Conservation (phyloP, 2,329 filamentous ascomycete genomes). For the Penicillium digitatum region DNA sequence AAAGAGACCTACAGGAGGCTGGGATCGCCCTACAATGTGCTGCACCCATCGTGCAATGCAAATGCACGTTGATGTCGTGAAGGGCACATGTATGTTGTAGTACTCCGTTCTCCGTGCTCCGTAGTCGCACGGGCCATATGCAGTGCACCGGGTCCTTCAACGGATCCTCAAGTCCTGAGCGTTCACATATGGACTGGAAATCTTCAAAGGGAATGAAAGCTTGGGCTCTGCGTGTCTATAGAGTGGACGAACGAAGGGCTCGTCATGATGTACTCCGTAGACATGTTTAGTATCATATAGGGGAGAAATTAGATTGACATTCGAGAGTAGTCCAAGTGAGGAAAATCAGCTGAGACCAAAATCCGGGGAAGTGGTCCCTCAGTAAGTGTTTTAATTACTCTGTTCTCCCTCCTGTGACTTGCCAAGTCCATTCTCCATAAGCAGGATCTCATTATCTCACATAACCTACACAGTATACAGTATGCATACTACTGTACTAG, state of each 20-base stretch:
- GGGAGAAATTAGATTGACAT: background rate
- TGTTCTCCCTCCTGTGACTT: slow-evolving; percentile 1
- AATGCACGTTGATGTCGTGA: slow-evolving; percentile 1
- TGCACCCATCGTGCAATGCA: slow-evolving; percentile 5
- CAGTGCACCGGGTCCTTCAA: background rate
- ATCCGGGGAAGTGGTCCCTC: slow-evolving; percentile 21
- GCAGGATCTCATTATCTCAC: slow-evolving; percentile 14
- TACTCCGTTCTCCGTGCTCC: background rate
- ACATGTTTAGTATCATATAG: background rate
- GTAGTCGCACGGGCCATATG: background rate
- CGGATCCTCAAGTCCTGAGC: background rate
- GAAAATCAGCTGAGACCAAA: slow-evolving; percentile 12
- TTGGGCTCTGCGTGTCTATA: background rate
- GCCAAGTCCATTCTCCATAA: background rate
- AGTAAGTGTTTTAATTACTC: slow-evolving; percentile 3
- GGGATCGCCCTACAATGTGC: slow-evolving; percentile 5
- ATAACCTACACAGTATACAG: background rate
- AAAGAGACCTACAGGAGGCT: slow-evolving; percentile 16
- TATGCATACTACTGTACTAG: background rate
- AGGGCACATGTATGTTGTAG: background rate
- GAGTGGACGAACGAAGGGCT: background rate
- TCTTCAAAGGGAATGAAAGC: background rate
- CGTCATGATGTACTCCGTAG: background rate
- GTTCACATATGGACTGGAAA: background rate
- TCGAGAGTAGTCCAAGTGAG: background rate